phyloP scores from a whole-genome alignment of 1,284 basidiomycete genomes.

The Cutaneotrichosporon spelunceum region DNA sequence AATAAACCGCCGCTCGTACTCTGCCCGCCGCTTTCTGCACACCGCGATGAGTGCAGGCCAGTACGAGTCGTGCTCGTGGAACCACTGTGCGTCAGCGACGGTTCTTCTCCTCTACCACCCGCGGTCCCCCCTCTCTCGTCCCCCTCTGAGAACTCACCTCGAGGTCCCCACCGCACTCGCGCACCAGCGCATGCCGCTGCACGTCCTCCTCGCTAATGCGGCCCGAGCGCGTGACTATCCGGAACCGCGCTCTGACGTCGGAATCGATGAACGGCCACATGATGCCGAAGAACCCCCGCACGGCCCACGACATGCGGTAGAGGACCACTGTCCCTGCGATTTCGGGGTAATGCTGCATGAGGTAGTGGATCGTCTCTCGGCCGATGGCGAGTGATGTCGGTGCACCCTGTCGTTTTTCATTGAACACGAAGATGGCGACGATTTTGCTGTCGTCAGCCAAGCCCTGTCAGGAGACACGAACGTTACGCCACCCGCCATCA shows the following conservation, averaged over 20 bases:
- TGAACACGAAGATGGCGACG: slow-evolving; percentile 41
- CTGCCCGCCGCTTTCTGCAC: slow-evolving; percentile 29
- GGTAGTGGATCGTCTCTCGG: slow-evolving; percentile 32
- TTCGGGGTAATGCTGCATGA: slow-evolving; percentile 40
- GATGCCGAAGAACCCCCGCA: slow-evolving; percentile 40
- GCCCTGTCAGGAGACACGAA: slow-evolving; percentile 22
- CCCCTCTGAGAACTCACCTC: slow-evolving; percentile 24
- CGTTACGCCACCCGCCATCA: slow-evolving; percentile 41
- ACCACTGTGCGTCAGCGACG: slow-evolving; percentile 29
- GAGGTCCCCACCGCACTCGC: slow-evolving; percentile 38
- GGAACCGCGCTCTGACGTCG: slow-evolving; percentile 35
- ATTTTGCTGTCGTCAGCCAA: slow-evolving; percentile 4
- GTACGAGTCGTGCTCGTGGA: slow-evolving; percentile 39
- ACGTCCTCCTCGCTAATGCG: slow-evolving; percentile 29
- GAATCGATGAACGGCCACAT: slow-evolving; percentile 49
- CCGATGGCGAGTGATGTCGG: slow-evolving; percentile 34
- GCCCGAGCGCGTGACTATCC: slow-evolving; percentile 27
- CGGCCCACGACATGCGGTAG: slow-evolving; percentile 41
- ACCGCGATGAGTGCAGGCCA: slow-evolving; percentile 34
- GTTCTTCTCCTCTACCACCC: neutral
- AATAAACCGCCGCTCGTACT: slow-evolving; percentile 32
- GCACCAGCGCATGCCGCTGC: slow-evolving; percentile 24
- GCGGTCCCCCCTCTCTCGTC: neutral
- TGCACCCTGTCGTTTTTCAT: slow-evolving; percentile 44
- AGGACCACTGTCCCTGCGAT: slow-evolving; percentile 33